Conservation (phyloP, 805 yeast genomes). For the Metschnikowia baotianmanensis region DNA sequence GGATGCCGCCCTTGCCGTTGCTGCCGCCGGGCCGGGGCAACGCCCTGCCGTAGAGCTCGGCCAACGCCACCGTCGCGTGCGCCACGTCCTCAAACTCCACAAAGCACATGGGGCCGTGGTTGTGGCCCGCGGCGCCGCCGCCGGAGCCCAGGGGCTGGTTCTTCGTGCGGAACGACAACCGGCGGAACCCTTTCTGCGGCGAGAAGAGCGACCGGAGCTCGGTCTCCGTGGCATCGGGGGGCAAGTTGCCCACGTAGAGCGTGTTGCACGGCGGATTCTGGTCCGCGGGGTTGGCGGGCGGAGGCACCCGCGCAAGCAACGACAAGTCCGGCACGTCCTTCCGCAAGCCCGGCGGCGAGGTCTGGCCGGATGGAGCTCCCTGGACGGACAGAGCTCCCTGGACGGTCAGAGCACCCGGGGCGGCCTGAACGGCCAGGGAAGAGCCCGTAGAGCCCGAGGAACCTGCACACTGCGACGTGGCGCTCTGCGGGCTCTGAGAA, state of each 20-base stretch:
- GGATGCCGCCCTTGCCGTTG: slow-evolving; percentile 85
- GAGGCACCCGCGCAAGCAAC: slow-evolving; percentile 74
- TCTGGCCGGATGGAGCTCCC: no score
- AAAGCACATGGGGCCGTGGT: slow-evolving; percentile 98
- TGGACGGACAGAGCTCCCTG: no score
- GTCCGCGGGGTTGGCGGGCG: slow-evolving; percentile 97
- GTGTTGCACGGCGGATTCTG: slow-evolving; percentile 99
- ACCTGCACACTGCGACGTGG: slow-evolving; percentile 6
- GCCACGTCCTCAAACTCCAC: slow-evolving; percentile 97
- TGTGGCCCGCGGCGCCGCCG: slow-evolving; percentile 29
- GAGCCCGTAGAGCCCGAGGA: no score
- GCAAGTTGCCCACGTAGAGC: slow-evolving; percentile 92
- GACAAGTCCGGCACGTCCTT: slow-evolving; percentile 63
- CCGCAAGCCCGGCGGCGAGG: no score
- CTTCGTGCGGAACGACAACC: slow-evolving; percentile 88
- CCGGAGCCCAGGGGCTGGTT: slow-evolving; percentile 25
- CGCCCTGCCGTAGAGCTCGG: slow-evolving; percentile 90
- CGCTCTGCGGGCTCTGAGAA: slow-evolving; percentile 2
- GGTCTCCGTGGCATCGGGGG: slow-evolving; percentile 94
- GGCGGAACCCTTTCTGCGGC: slow-evolving; percentile 87
- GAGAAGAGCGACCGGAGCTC: slow-evolving; percentile 86
- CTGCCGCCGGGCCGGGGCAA: slow-evolving; percentile 74
- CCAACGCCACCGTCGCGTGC: slow-evolving; percentile 89
- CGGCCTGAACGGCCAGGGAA: no score
- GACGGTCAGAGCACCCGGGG: no score